Evolutionary conservation across 2,329 filamentous ascomycete genomes (phyloP).

Genomic region (Amesomyces nigricolor): DNA sequence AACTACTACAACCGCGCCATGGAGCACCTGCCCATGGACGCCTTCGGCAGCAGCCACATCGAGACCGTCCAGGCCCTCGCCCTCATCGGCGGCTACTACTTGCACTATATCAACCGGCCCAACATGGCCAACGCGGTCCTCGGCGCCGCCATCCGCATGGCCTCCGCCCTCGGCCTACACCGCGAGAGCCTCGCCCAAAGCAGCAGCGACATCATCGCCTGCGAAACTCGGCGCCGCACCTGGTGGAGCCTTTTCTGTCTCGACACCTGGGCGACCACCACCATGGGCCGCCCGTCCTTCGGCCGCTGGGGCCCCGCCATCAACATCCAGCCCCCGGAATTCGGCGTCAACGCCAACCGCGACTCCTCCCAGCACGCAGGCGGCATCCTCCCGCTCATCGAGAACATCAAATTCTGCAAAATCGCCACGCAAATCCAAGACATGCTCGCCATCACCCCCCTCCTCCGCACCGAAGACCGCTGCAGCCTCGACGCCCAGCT

Average conservation of each 20-base stretch:
- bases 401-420: conserved; percentile 75
- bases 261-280: conserved; percentile 68
- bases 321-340: conserved; percentile 57
- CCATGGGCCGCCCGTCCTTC: conserved; percentile 64
- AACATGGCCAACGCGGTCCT: conserved; percentile 71
- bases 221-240: conserved; percentile 59
- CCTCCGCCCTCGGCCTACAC: conserved; percentile 67
- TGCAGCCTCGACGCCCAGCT: conserved; percentile 62
- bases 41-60: conserved; percentile 64
- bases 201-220: conserved; percentile 44
- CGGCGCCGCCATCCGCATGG: conserved; percentile 66
- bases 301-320: conserved; percentile 63
- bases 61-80: conserved; percentile 67
- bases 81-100: conserved; percentile 68
- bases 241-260: conserved; percentile 74
- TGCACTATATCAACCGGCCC: conserved; percentile 71
- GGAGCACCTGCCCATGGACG: conserved; percentile 60
- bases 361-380: conserved; percentile 52
- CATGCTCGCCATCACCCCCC: conserved; percentile 61
- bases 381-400: conserved; percentile 63
- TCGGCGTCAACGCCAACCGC: conserved; percentile 40
- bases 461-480: conserved; percentile 62
- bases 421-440: conserved; percentile 75
- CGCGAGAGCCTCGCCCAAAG: conserved; percentile 49
- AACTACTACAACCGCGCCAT: conserved; percentile 65